Percentiles rank a stretch among this genome's conserved stretches.
These are phyloP conservation scores for Apiospora koreana DNA, from an alignment of 2,329 filamentous ascomycete species.

Conservation along the genomic window DNA sequence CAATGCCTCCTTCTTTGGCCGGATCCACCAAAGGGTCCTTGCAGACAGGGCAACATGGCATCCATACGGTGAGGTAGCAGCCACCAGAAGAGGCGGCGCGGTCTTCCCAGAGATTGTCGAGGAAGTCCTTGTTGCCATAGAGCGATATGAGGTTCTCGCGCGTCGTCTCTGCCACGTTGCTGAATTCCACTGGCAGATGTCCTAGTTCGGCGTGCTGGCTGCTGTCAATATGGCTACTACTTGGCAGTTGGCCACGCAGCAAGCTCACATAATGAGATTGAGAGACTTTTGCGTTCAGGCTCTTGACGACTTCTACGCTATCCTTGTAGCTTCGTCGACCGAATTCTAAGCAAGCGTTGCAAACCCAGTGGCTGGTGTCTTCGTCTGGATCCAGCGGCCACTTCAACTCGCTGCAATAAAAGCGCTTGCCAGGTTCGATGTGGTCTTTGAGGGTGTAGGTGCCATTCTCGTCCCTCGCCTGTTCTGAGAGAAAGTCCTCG, in stretches of 20 bases:
- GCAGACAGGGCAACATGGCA: constrained; percentile 8
- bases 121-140: neutral
- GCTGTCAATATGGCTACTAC: neutral
- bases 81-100: neutral
- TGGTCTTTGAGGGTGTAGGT: neutral
- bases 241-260: neutral
- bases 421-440: constrained; percentile 1
- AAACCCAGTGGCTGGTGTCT: neutral
- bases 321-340: neutral
- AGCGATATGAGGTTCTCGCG: neutral
- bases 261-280: neutral
- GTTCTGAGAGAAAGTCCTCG: neutral
- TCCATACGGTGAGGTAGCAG: neutral
- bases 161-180: neutral
- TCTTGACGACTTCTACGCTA: neutral
- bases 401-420: constrained; percentile 7
- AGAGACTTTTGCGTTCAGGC: neutral
- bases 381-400: constrained; percentile 1
- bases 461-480: neutral
- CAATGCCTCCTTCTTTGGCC: neutral
- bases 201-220: neutral
- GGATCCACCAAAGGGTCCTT: neutral
- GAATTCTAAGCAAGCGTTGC: neutral
- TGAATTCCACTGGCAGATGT: neutral
- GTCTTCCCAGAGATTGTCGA: neutral